Conservation (phyloP, 139 green algal genomes). For the Diplosphaera chodatii region DNA sequence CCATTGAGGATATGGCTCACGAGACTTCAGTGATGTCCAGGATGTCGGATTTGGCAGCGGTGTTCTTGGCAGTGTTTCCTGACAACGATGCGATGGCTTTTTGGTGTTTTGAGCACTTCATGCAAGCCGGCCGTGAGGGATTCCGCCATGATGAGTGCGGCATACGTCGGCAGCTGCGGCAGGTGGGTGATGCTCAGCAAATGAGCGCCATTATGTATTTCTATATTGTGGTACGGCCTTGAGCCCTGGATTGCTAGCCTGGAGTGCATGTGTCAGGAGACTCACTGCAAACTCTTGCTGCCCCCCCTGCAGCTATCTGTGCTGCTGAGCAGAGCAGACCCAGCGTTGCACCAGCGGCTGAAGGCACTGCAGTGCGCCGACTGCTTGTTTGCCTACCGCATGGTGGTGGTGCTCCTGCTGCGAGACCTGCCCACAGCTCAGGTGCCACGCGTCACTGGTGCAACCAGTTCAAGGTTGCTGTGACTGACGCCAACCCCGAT, state of each 20-base stretch:
- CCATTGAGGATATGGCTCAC: too few species aligned
- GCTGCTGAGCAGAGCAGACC: constrained; percentile 49
- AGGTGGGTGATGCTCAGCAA: constrained; percentile 14
- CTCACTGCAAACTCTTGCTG: not conserved
- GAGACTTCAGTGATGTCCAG: constrained; percentile 7
- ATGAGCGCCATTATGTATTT: not conserved
- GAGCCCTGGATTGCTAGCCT: too few species aligned
- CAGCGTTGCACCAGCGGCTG: constrained; percentile 31
- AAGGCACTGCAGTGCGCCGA: constrained; percentile 42
- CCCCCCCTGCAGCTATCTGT: constrained; percentile 35
- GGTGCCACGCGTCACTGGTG: too few species aligned
- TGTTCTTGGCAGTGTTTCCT: constrained; percentile 70
- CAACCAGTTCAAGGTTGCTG: too few species aligned
- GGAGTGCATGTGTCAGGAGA: too few species aligned
- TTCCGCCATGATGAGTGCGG: constrained; percentile 64
- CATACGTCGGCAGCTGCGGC: constrained; percentile 26
- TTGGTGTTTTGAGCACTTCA: constrained; percentile 75
- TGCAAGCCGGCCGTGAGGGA: constrained; percentile 60
- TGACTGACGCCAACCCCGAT: too few species aligned
- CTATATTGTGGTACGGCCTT: too few species aligned
- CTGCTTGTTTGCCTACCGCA: constrained; percentile 82
- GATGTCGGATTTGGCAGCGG: constrained; percentile 82
- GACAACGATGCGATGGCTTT: constrained; percentile 77
- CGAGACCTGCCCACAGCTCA: constrained; percentile 61
- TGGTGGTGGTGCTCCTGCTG: constrained; percentile 73